phyloP scores from a whole-genome alignment of 768 basidiomycete genomes.

The Suillus placidus region DNA sequence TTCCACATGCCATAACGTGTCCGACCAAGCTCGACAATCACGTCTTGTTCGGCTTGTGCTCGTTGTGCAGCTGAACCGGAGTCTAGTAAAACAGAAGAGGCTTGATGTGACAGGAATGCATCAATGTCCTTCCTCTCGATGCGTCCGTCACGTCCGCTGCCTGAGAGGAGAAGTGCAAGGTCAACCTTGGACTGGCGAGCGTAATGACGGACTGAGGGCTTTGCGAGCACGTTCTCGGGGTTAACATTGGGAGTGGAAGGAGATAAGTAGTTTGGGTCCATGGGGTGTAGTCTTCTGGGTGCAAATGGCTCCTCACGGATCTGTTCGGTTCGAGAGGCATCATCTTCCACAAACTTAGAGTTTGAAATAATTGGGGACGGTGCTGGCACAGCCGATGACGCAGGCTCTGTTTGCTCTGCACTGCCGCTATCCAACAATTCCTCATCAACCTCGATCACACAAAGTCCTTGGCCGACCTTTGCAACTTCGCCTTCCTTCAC shows the following conservation, averaged over 20 bases:
- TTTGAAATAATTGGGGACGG: background rate
- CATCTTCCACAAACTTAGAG: slow-evolving; percentile 18
- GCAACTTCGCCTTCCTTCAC: slow-evolving; percentile 83
- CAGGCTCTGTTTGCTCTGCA: slow-evolving; percentile 20
- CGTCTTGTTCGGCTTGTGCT: slow-evolving; percentile 40
- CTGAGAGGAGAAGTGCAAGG: slow-evolving; percentile 56
- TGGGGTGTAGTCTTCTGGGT: slow-evolving; percentile 51
- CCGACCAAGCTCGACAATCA: slow-evolving; percentile 70
- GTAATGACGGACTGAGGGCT: slow-evolving; percentile 78
- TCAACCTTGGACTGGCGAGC: slow-evolving; percentile 70
- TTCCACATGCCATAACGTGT: slow-evolving; percentile 89
- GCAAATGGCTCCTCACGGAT: background rate
- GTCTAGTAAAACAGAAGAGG: background rate
- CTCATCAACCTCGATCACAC: slow-evolving; percentile 79
- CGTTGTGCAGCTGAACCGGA: background rate
- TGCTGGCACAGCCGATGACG: background rate
- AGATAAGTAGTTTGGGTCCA: slow-evolving; percentile 57
- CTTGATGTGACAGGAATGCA: slow-evolving; percentile 44
- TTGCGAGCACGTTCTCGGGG: slow-evolving; percentile 55
- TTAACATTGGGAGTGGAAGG: slow-evolving; percentile 19
- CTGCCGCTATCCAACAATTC: slow-evolving; percentile 37
- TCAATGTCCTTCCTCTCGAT: slow-evolving; percentile 78
- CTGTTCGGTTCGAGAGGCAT: background rate
- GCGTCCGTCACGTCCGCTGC: slow-evolving; percentile 74
- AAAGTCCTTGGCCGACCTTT: slow-evolving; percentile 79